phyloP scores from a whole-genome alignment of 306 rosid species.

The Cucurbita argyrosperma region DNA sequence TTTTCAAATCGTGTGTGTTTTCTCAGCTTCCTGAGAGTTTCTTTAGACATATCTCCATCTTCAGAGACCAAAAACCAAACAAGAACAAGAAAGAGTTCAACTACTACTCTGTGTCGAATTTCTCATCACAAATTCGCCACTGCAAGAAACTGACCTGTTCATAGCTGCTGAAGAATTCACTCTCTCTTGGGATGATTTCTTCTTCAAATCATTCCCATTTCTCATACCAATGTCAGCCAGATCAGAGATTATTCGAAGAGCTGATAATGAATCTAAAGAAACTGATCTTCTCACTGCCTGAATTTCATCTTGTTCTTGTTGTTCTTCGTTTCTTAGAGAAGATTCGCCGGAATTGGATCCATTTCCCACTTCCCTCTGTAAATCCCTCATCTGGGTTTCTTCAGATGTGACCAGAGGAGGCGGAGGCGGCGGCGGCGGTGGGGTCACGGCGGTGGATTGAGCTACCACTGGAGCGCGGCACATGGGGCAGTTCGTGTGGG shows the following conservation, averaged over 20 bases:
- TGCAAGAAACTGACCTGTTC: conserved; percentile 57
- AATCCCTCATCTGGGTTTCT: background rate
- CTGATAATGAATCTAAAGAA: conserved; percentile 45
- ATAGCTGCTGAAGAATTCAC: conserved; percentile 22
- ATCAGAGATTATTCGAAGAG: conserved; percentile 18
- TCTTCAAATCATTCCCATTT: background rate
- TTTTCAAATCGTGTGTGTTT: background rate
- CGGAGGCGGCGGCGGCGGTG: background rate
- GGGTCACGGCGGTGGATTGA: background rate
- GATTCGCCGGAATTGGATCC: background rate
- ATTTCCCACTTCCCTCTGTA: background rate
- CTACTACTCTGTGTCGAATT: background rate
- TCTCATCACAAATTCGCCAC: conserved; percentile 22
- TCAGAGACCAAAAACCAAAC: background rate
- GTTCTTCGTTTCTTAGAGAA: conserved; percentile 1
- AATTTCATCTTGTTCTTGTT: background rate
- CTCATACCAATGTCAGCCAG: background rate
- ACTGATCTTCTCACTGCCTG: conserved; percentile 40
- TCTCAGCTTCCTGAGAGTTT: conserved; percentile 32
- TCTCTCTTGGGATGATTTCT: conserved; percentile 11
- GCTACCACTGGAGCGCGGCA: conserved; percentile 62
- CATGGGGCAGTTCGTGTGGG: conserved; percentile 77
- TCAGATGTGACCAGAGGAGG: background rate
- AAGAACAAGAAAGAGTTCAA: background rate
- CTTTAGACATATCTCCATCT: background rate